Base-by-base conservation (phyloP, 176 grass and related monocot genomes). In the Miscanthus lutarioriparius region DNA sequence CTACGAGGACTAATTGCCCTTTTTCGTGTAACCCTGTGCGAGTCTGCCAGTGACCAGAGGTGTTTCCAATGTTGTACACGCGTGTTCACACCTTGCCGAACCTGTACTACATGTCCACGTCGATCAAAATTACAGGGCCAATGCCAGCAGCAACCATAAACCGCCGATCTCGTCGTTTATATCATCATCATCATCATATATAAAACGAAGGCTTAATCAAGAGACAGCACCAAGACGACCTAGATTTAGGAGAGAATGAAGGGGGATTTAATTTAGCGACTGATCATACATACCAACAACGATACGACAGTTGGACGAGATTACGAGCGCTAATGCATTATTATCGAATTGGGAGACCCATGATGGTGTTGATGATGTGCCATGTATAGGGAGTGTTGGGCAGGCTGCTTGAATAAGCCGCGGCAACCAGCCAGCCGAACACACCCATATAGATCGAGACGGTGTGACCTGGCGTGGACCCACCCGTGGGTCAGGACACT, bases 391-490 rank as follows among this genome's bases (percentile, higher is more conserved):
- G n/a, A n/a, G n/a, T n/a, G n/a, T n/a, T n/a, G n/a, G n/a, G n/a
- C n/a, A n/a, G n/a, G n/a, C n/a, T n/a, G n/a, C n/a, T n/a, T n/a
- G n/a, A n/a, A n/a, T n/a, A n/a, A n/a, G n/a, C n/a, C n/a, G n/a
- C n/a, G n/a, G n/a, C n/a, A n/a, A n/a, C n/a, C n/a, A n/a, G n/a
- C n/a, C n/a, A n/a, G n/a, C n/a, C n/a, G n/a, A n/a, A n/a, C n/a
- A n/a, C n/a, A n/a, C n/a, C n/a, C n/a, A 61, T 51, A 44, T 37
- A 83, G 69, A 47, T 39, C 16, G 44, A 79, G 62, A 22, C 74
- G 80, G 67, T 66, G 37, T 83, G 88, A 79, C 84, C 79, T 83
- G 88, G 59, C 87, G 17, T n/a, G 23, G 87, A 49, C 78, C 77
- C 87, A 76, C 71, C 62, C 16, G 66, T 64, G 67, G 75, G 45